Evolutionary conservation across 257 asterid genomes (phyloP), one percentile per base, ranked within the genome.

Genomic region (Gynochthodes officinalis): DNA sequence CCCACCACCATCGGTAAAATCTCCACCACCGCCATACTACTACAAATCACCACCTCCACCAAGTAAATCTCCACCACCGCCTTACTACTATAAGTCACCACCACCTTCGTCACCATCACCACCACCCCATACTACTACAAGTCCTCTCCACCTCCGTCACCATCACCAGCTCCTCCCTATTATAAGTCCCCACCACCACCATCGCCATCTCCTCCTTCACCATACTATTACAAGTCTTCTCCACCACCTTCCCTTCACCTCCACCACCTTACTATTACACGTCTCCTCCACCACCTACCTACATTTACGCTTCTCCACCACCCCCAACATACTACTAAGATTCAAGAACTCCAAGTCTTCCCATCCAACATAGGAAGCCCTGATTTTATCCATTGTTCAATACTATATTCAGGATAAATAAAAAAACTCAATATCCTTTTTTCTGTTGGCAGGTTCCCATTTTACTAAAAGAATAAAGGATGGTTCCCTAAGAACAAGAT

Each of bases 171-270:
- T 70, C 71, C 55, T 89, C 90, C 96, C 0, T 84, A 88, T 64
- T 84, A 87, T 64, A 82, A 79, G 9, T 87, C 93, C 1, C 93
- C 91, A 0, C 93, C 96, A 0, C 96, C 89, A 0, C 86, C 87
- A 0, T 53, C 79, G 0, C 74, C 74, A 4, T 69, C 75, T 0
- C 73, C 77, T 0, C 81, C 71, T 0, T 71, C 79, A 0, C 79
- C 79, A 0, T 79, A 79, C 61, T 18, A 55, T 0, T 79, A 79
- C 33, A 67, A 61, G 0, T 60, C 74, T 0, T 75, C 79, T 0
- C 84, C 82, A 3, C 81, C 84, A 16, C 85, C 85, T 0, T 6
- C 52, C 0, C 76, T 72, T 50, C 77, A 11, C 50, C 79, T 13
- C 61, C 70, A 14, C 79, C 74, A 1, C 64, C 71, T 0, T 75